Percentiles rank a stretch among this genome's conserved stretches.
Conservation (phyloP, 1,284 basidiomycete species). For the Ustilago cynodontis region DNA sequence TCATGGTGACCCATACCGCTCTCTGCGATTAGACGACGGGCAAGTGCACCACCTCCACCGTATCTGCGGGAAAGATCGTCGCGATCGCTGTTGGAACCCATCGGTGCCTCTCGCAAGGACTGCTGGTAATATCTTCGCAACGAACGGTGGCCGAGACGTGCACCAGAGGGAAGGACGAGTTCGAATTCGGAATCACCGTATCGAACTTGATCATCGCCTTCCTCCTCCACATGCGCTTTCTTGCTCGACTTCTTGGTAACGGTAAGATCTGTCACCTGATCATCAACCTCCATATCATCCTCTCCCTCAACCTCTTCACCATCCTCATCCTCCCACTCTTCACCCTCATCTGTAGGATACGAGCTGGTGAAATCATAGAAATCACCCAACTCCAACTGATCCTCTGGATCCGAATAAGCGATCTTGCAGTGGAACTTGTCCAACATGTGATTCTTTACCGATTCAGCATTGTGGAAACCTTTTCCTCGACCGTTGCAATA, state of each 20-base stretch:
- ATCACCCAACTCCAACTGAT: conserved; percentile 88
- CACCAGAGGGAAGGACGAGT: conserved; percentile 93
- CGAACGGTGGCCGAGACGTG: conserved; percentile 89
- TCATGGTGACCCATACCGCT: conserved; percentile 48
- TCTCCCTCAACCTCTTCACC: conserved; percentile 25
- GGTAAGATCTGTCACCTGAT: conserved; percentile 27
- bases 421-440: conserved; percentile 86
- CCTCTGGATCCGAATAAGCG: conserved; percentile 84
- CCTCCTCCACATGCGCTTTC: conserved; percentile 72
- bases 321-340: conserved; percentile 61
- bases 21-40: conserved; percentile 55
- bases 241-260: conserved; percentile 23
- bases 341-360: conserved; percentile 75
- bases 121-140: conserved; percentile 90
- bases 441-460: conserved; percentile 67
- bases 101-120: conserved; percentile 61
- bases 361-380: conserved; percentile 91
- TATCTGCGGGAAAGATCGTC: conserved; percentile 39
- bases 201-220: conserved; percentile 74
- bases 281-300: conserved; percentile 52
- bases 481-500: conserved; percentile 75
- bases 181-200: conserved; percentile 77
- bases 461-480: conserved; percentile 58
- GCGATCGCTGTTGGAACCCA: conserved; percentile 12
- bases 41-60: conserved; percentile 53